These are phyloP conservation scores for Sindora glabra DNA, from an alignment of 306 rosid species.

Conservation along the genomic window DNA sequence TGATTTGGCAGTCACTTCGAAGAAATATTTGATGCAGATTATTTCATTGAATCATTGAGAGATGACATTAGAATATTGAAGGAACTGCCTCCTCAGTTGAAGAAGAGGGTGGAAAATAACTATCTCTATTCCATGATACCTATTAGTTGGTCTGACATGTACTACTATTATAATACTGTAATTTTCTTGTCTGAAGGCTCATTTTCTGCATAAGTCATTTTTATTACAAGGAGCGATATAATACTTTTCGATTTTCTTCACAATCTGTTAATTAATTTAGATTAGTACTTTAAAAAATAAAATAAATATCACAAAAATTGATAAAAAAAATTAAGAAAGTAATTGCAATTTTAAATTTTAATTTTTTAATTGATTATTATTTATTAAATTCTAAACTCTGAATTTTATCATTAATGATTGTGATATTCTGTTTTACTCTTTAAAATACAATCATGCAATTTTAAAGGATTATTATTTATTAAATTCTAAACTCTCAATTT, in stretches of 20 bases:
- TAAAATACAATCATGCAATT: too few species aligned
- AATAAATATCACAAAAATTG: too few species aligned
- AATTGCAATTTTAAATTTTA: background rate
- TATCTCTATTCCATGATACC: constrained; percentile 48
- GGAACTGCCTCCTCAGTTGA: constrained; percentile 37
- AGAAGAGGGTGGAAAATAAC: constrained; percentile 21
- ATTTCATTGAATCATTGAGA: constrained; percentile 53
- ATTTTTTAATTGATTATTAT: background rate
- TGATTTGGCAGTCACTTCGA: constrained; percentile 31
- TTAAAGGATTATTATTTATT: too few species aligned
- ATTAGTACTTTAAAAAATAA: too few species aligned
- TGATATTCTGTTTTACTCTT: too few species aligned
- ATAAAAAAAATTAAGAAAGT: too few species aligned
- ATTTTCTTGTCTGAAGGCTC: background rate
- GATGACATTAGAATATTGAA: constrained; percentile 51
- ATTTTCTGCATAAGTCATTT: background rate
- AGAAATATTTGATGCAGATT: constrained; percentile 47
- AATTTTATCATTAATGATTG: too few species aligned
- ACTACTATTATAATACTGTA: constrained; percentile 47
- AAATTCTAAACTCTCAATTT: too few species aligned
- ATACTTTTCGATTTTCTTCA: too few species aligned
- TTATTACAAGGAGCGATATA: background rate
- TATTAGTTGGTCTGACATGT: constrained; percentile 56
- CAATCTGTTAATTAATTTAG: too few species aligned
- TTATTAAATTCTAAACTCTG: too few species aligned